Percentiles rank a stretch among this genome's conserved stretches.
Conservation (phyloP, 352 stramenopile species). For the Phytophthora multivora region DNA sequence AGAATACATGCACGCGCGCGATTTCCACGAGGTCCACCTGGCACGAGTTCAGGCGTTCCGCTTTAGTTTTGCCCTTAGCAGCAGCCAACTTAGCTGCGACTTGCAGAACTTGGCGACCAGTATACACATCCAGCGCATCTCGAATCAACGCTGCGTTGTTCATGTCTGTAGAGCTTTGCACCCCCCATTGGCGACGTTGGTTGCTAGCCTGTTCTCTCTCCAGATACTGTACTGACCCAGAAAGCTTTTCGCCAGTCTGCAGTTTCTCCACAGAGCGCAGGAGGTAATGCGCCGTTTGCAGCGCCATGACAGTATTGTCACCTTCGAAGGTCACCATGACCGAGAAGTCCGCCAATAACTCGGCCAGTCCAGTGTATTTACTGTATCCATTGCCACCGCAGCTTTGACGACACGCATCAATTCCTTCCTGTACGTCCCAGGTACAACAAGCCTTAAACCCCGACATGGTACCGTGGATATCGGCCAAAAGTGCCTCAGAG, state of each 20-base stretch:
- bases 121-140: constrained; percentile 60
- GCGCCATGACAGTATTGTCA: constrained; percentile 97
- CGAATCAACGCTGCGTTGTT: constrained; percentile 36
- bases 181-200: constrained; percentile 35
- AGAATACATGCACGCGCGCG: constrained; percentile 77
- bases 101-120: constrained; percentile 49
- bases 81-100: constrained; percentile 44
- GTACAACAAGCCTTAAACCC: constrained; percentile 95
- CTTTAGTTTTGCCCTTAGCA: constrained; percentile 29
- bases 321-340: constrained; percentile 97
- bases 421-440: constrained; percentile 88
- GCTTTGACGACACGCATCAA: constrained; percentile 94
- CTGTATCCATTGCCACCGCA: constrained; percentile 97
- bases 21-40: constrained; percentile 79
- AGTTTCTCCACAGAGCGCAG: constrained; percentile 64
- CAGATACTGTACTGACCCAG: constrained; percentile 70
- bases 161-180: constrained; percentile 34
- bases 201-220: constrained; percentile 36
- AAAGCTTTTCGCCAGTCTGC: constrained; percentile 48
- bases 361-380: constrained; percentile 87
- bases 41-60: constrained; percentile 65
- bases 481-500: constrained; percentile 74
- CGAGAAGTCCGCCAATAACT: constrained; percentile 93
- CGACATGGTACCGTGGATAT: constrained; percentile 95
- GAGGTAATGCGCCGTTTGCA: constrained; percentile 89